Evolutionary conservation across 176 grass and related monocot species (phyloP), one percentile per base, ranked within the genome.

Genomic region (Microstegium vimineum): DNA sequence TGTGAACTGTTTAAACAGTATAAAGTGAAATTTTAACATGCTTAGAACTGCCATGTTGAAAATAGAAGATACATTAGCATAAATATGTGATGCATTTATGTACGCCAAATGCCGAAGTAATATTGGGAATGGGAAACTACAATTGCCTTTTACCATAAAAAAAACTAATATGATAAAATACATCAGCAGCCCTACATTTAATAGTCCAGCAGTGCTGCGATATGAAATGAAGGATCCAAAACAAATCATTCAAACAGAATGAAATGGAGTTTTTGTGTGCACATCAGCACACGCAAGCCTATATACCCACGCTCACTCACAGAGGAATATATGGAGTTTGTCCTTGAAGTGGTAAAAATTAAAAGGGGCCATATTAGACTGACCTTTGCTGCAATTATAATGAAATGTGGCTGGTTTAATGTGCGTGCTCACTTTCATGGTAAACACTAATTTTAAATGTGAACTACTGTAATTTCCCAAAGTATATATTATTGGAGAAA

Each of bases 51-150:
- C 8, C 34, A 66, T 43, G 36, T 36, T 52, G 26, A 82, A n/a
- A 84, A 78, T 6, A 72, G 17, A 82, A 45, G 31, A 34, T 30
- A 18, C 61, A 74, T 34, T 38, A 59, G 49, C 46, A 88, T 74
- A 84, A 5, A 42, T 32, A 62, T 2, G 2, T 25, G n/a, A n/a
- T 45, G 28, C 32, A 61, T 78, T 43, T 34, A 12, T 13, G 12
- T n/a, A n/a, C 22, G 12, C 14, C 43, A 73, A 37, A 45, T n/a
- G 34, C 38, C 13, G 40, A 12, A 81, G 25, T 62, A 43, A 57
- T 73, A 75, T 61, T 49, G 16, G 35, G 45, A 77, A 5, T 31
- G 34, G 10, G 7, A 40, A 61, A 35, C 15, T 46, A 35, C 13
- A 20, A 45, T 77, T 60, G 12, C 20, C 18, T 13, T 66, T 13